A percentile compares a stretch with the other conserved stretches of the same genome.
Evolutionary conservation across 768 basidiomycete genomes (phyloP).

Genomic region (Boletus reticulatus): DNA sequence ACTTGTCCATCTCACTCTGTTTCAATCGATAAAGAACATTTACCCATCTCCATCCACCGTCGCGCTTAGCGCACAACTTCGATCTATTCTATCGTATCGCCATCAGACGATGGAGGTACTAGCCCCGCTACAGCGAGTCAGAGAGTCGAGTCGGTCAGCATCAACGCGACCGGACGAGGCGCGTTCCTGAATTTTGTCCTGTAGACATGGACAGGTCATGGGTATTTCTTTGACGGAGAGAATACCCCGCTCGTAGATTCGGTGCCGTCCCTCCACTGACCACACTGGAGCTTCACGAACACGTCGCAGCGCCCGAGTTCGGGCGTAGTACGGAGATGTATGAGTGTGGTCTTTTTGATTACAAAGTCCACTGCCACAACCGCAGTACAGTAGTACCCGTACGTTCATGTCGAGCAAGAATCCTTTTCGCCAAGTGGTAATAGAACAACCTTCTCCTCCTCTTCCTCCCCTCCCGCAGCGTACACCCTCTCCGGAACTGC

Average conservation of each 20-base stretch:
- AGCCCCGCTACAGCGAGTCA: slow-evolving; percentile 3
- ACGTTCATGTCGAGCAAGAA: slow-evolving; percentile 14
- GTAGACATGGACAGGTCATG: slow-evolving; percentile 15
- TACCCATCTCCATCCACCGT: slow-evolving; percentile 7
- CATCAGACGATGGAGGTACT: neutral
- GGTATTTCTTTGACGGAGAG: slow-evolving; percentile 19
- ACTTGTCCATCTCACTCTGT: slow-evolving; percentile 15
- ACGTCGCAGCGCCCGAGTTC: slow-evolving; percentile 11
- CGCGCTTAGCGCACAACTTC: slow-evolving; percentile 16
- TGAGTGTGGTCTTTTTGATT: too few relatives aligned
- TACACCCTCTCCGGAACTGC: neutral
- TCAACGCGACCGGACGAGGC: slow-evolving; percentile 16
- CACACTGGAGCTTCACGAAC: slow-evolving; percentile 17
- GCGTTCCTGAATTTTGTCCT: slow-evolving; percentile 18
- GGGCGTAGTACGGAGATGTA: slow-evolving; percentile 14
- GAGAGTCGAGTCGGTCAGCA: slow-evolving; percentile 14
- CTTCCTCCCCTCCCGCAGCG: slow-evolving; percentile 5
- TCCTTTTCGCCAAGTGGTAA: slow-evolving; percentile 10
- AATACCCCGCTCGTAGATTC: slow-evolving; percentile 18
- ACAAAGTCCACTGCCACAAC: too few relatives aligned
- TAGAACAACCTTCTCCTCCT: slow-evolving; percentile 2
- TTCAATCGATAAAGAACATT: slow-evolving; percentile 18
- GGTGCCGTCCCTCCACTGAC: slow-evolving; percentile 13
- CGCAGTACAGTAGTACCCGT: neutral
- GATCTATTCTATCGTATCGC: slow-evolving; percentile 14